phyloP scores from a whole-genome alignment of 768 basidiomycete species.

The Rhizopogon vesiculosus region DNA sequence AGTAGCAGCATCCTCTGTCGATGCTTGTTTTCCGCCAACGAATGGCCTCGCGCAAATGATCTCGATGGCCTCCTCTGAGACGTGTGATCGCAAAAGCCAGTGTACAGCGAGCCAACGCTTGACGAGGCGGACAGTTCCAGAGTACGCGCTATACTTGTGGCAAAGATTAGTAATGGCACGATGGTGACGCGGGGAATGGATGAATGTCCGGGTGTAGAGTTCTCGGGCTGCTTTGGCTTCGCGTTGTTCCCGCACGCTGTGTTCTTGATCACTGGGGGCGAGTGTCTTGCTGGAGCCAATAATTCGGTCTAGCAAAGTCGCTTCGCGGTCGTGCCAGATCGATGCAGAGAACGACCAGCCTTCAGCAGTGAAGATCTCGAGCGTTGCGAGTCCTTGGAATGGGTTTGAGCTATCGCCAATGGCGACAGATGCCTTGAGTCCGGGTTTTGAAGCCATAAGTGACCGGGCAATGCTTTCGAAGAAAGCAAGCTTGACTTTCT shows the following conservation, averaged over 20 bases:
- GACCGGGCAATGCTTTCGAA: conserved; percentile 73
- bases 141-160: conserved; percentile 75
- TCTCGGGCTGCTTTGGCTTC: conserved; percentile 55
- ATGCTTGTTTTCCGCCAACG: conserved; percentile 38
- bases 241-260: conserved; percentile 39
- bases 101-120: conserved; percentile 94
- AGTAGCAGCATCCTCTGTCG: conserved; percentile 33
- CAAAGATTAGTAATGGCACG: conserved; percentile 73
- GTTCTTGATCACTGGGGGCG: conserved; percentile 8
- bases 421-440: conserved; percentile 55
- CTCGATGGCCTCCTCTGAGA: conserved; percentile 79
- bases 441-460: conserved; percentile 49
- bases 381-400: conserved; percentile 60
- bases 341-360: conserved; percentile 86
- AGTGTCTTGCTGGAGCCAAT: conserved; percentile 38
- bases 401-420: conserved; percentile 47
- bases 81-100: conserved; percentile 72
- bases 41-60: conserved; percentile 80
- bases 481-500: conserved; percentile 92
- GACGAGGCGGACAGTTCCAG: conserved; percentile 80
- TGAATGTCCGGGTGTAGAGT: conserved; percentile 65
- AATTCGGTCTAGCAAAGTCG: conserved; percentile 67
- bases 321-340: conserved; percentile 88
- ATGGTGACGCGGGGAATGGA: conserved; percentile 82
- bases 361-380: conserved; percentile 75